phyloP scores from a whole-genome alignment of 768 basidiomycete genomes.

The Clathrus columnatus region DNA sequence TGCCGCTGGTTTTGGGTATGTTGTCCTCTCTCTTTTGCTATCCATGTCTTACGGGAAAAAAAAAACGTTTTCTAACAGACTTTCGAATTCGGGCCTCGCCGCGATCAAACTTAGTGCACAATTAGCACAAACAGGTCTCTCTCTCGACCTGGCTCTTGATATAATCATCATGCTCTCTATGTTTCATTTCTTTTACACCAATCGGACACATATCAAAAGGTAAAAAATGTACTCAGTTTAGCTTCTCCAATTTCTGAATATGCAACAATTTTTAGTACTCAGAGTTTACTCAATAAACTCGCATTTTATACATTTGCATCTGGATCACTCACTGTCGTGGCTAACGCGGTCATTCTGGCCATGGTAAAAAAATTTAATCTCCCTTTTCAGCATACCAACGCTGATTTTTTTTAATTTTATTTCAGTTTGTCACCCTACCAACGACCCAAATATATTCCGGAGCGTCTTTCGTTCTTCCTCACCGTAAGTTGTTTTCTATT shows the following conservation, averaged over 20 bases:
- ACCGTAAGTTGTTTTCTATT: background rate
- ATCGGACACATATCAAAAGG: background rate
- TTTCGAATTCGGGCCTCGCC: background rate
- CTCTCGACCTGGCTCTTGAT: background rate
- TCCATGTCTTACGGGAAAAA: too few species aligned
- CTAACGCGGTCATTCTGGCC: constrained; percentile 8
- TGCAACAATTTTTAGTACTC: background rate
- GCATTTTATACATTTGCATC: background rate
- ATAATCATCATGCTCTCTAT: constrained; percentile 1
- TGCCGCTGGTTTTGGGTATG: too few species aligned
- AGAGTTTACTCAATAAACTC: background rate
- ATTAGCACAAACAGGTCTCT: background rate
- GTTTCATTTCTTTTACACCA: constrained; percentile 1
- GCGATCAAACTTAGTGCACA: background rate
- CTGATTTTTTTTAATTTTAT: background rate
- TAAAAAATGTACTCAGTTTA: background rate
- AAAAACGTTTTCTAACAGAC: too few species aligned
- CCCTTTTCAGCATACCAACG: background rate
- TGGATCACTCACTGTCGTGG: background rate
- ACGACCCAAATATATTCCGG: background rate
- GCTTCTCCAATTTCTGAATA: background rate
- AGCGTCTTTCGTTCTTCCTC: background rate
- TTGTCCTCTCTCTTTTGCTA: too few species aligned
- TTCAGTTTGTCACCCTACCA: background rate
- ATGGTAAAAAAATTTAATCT: constrained; percentile 8